Conservation (phyloP, 306 rosid genomes). For the Pterocarpus santalinus region DNA sequence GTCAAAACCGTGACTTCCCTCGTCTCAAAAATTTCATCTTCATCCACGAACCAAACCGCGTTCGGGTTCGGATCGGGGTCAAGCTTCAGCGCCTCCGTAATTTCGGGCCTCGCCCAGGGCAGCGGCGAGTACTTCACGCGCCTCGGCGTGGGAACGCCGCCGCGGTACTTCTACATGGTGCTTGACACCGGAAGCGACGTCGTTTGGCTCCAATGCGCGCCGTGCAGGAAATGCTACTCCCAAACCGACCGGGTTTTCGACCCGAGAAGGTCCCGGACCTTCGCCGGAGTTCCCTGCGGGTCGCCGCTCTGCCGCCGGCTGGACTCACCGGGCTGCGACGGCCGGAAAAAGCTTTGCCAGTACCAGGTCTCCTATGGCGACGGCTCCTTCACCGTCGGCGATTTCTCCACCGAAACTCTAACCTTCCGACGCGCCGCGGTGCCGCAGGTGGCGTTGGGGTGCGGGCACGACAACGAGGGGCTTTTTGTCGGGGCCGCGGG, state of each 20-base stretch:
- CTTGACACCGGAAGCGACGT: slow-evolving; percentile 93
- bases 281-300: slow-evolving; percentile 62
- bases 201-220: slow-evolving; percentile 94
- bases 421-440: slow-evolving; percentile 76
- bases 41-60: slow-evolving; percentile 21
- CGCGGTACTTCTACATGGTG: slow-evolving; percentile 81
- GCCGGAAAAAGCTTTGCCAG: slow-evolving; percentile 56
- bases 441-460: slow-evolving; percentile 74
- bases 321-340: slow-evolving; percentile 71
- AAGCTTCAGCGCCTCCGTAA: slow-evolving; percentile 76
- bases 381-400: slow-evolving; percentile 82
- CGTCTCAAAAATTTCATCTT: background rate
- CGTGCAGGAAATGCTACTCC: slow-evolving; percentile 82
- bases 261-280: slow-evolving; percentile 69
- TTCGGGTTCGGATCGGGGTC: slow-evolving; percentile 25
- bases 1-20: slow-evolving; percentile 51
- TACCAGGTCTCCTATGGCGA: slow-evolving; percentile 96
- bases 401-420: slow-evolving; percentile 84
- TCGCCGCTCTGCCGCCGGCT: slow-evolving; percentile 75
- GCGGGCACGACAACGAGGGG: slow-evolving; percentile 95
- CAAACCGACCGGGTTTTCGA: slow-evolving; percentile 84
- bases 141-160: slow-evolving; percentile 85
- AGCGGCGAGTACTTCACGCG: slow-evolving; percentile 99
- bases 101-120: slow-evolving; percentile 84
- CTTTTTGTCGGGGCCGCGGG: slow-evolving; percentile 93